Conservation (phyloP, 345 rosid genomes). For the Turnera subulata region DNA sequence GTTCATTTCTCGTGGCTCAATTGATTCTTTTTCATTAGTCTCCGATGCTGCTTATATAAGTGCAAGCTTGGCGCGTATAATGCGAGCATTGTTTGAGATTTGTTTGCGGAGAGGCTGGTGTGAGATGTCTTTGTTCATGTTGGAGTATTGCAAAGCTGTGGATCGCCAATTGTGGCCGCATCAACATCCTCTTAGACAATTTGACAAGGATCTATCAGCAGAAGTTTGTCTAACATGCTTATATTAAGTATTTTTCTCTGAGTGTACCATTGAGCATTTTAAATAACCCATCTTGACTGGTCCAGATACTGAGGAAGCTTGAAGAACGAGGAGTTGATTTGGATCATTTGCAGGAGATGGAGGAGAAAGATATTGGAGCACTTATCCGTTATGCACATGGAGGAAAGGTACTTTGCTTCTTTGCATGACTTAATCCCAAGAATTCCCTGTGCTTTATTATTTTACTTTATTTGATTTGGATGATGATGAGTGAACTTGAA, state of each 20-base stretch:
- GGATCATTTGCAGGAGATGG: slow-evolving; percentile 84
- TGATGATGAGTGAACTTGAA: not conserved
- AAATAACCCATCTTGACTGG: slow-evolving; percentile 22
- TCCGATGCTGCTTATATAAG: slow-evolving; percentile 97
- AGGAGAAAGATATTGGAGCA: slow-evolving; percentile 89
- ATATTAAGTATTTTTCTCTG: not conserved
- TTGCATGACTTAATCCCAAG: not conserved
- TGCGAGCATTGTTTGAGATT: slow-evolving; percentile 93
- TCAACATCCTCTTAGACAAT: slow-evolving; percentile 94
- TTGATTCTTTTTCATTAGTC: slow-evolving; percentile 85
- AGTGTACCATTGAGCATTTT: slow-evolving; percentile 12
- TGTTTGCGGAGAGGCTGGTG: slow-evolving; percentile 91
- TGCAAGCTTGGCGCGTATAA: slow-evolving; percentile 97
- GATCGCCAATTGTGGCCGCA: slow-evolving; percentile 97
- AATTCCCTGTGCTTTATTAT: not conserved
- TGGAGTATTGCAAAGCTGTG: slow-evolving; percentile 97
- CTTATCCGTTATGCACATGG: slow-evolving; percentile 91
- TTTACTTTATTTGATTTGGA: not conserved
- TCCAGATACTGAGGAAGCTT: slow-evolving; percentile 85
- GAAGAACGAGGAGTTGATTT: slow-evolving; percentile 87
- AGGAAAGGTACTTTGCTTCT: slow-evolving; percentile 55
- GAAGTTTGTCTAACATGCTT: slow-evolving; percentile 54
- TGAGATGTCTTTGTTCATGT: slow-evolving; percentile 85
- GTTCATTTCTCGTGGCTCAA: slow-evolving; percentile 90
- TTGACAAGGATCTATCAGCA: slow-evolving; percentile 70